Evolutionary conservation across 139 green algal species (phyloP).

Genomic region (Klebsormidium nitens): DNA sequence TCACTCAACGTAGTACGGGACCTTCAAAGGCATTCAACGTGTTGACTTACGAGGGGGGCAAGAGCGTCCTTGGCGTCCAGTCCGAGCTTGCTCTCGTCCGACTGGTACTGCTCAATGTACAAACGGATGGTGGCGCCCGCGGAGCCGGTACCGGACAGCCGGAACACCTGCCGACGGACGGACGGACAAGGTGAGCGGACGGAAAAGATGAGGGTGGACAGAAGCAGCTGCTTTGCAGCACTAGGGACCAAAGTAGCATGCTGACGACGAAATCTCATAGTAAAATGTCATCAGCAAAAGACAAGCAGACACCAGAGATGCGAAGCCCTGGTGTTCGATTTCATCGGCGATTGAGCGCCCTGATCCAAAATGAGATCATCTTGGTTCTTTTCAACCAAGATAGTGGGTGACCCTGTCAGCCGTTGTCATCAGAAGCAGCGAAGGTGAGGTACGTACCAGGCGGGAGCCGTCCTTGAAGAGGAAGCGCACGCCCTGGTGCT

Average conservation of each 20-base stretch:
- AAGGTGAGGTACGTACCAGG: slow-evolving; percentile 19
- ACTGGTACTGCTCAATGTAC: slow-evolving; percentile 96
- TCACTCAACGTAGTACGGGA: neutral
- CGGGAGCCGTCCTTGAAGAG: slow-evolving; percentile 46
- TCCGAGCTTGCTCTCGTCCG: slow-evolving; percentile 65
- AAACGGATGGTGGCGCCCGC: slow-evolving; percentile 86
- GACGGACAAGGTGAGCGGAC: neutral
- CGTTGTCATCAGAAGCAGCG: slow-evolving; percentile 18
- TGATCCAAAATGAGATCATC: too few relatives aligned
- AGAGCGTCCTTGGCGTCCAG: slow-evolving; percentile 78
- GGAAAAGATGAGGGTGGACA: neutral
- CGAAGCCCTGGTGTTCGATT: too few relatives aligned
- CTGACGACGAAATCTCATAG: slow-evolving; percentile 1
- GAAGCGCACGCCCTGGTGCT: slow-evolving; percentile 46
- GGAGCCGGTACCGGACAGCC: slow-evolving; percentile 84
- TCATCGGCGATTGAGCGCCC: too few relatives aligned
- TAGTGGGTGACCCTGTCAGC: too few relatives aligned
- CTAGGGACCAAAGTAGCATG: too few relatives aligned
- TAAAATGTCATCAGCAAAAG: neutral
- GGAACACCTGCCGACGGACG: slow-evolving; percentile 57
- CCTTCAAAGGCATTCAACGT: neutral
- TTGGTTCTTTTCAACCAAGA: too few relatives aligned
- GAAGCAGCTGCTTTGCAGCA: neutral
- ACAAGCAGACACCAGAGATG: too few relatives aligned
- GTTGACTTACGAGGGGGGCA: slow-evolving; percentile 59